A percentile compares a stretch with the other conserved stretches of the same genome.
Evolutionary conservation across 2,329 filamentous ascomycete species (phyloP).

Genomic region (Grosmannia serpens): DNA sequence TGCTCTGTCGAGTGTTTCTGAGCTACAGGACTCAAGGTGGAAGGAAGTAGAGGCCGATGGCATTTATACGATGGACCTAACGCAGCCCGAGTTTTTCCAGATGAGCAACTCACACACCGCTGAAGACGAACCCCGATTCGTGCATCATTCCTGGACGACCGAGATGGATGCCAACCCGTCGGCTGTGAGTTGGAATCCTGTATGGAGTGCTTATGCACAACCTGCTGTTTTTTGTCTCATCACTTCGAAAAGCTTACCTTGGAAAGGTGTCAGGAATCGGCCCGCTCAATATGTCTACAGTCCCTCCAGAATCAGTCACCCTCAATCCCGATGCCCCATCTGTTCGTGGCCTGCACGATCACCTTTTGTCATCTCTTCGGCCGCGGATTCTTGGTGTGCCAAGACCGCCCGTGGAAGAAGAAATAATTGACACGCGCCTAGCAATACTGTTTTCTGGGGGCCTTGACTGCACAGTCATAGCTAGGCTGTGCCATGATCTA

Average conservation of each 20-base stretch:
- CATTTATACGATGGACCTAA: slow-evolving; percentile 57
- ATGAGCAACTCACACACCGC: neutral
- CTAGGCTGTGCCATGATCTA: slow-evolving; percentile 67
- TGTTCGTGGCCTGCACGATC: slow-evolving; percentile 39
- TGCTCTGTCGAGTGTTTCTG: slow-evolving; percentile 60
- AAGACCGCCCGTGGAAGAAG: slow-evolving; percentile 19
- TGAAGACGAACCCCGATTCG: neutral
- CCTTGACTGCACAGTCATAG: slow-evolving; percentile 82
- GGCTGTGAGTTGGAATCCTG: neutral
- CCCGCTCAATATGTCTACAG: slow-evolving; percentile 32
- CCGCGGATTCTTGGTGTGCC: slow-evolving; percentile 57
- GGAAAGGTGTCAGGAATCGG: slow-evolving; percentile 42
- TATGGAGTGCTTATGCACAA: neutral
- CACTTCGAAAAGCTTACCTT: slow-evolving; percentile 1
- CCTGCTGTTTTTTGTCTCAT: neutral
- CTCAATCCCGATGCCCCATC: slow-evolving; percentile 32
- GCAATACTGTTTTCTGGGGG: slow-evolving; percentile 90
- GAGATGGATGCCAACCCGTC: neutral
- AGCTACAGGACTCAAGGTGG: slow-evolving; percentile 44
- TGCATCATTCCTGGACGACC: neutral
- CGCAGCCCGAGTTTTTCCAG: slow-evolving; percentile 7
- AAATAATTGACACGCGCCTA: slow-evolving; percentile 36
- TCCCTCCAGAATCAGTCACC: slow-evolving; percentile 21
- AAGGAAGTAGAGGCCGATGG: slow-evolving; percentile 76
- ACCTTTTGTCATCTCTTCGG: slow-evolving; percentile 49